Conservation (phyloP, 2,329 filamentous ascomycete genomes). For the Massarina eburnea region DNA sequence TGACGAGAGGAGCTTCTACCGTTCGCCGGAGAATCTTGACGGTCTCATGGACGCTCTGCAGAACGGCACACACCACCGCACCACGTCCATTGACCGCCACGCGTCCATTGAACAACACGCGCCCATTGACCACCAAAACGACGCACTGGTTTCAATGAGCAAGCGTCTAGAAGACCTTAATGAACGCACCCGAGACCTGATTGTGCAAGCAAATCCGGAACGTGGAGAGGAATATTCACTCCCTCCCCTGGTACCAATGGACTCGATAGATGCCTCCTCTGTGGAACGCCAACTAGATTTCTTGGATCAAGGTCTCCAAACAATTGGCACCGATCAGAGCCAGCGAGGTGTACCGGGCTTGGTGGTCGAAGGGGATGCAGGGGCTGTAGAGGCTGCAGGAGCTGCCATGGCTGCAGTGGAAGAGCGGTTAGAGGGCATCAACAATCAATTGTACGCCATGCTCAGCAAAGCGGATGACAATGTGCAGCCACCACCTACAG, state of each 20-base stretch:
- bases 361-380: no score
- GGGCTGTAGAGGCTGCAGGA: no score
- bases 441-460: slow-evolving; percentile 60
- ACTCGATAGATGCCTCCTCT: slow-evolving; percentile 22
- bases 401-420: slow-evolving; percentile 34
- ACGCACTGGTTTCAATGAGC: slow-evolving; percentile 63
- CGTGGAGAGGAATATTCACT: slow-evolving; percentile 35
- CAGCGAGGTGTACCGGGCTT: not conserved
- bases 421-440: slow-evolving; percentile 55
- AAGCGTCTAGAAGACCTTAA: slow-evolving; percentile 69
- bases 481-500: slow-evolving; percentile 60
- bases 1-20: slow-evolving; percentile 75
- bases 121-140: slow-evolving; percentile 39
- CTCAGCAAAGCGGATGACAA: slow-evolving; percentile 48
- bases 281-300: slow-evolving; percentile 67
- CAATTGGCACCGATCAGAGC: slow-evolving; percentile 61
- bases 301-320: slow-evolving; percentile 65
- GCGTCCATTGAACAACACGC: slow-evolving; percentile 9
- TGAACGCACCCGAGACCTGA: slow-evolving; percentile 64
- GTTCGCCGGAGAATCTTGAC: slow-evolving; percentile 67
- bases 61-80: slow-evolving; percentile 36
- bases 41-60: slow-evolving; percentile 44
- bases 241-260: slow-evolving; percentile 23
- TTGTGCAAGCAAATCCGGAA: slow-evolving; percentile 64
- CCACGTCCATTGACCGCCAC: slow-evolving; percentile 27